Percentiles rank a stretch among this genome's conserved stretches.
Conservation (phyloP, 805 yeast species). For the Schizosaccharomyces cryophilus region DNA sequence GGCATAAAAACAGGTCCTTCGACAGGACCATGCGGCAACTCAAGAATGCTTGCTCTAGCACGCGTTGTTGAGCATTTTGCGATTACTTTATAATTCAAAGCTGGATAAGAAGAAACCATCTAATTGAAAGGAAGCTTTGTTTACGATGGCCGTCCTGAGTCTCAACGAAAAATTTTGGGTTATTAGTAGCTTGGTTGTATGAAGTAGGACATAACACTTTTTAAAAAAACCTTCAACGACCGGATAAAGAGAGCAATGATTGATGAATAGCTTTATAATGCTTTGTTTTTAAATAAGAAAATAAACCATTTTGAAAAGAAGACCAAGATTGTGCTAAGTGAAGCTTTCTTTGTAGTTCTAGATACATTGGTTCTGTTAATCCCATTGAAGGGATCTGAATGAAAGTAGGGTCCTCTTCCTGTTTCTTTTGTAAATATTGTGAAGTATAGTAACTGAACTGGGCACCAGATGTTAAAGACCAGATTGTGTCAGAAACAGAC, state of each 20-base stretch:
- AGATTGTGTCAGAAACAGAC: too few species aligned
- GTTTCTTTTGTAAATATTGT: background rate
- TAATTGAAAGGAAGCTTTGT: too few species aligned
- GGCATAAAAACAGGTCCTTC: background rate
- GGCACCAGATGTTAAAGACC: too few species aligned
- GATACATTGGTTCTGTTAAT: background rate
- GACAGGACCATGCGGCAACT: background rate
- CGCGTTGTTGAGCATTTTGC: conserved; percentile 21
- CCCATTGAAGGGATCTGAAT: background rate
- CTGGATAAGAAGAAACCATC: conserved; percentile 4
- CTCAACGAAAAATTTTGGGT: too few species aligned
- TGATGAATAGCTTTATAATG: background rate
- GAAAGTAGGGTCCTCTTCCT: background rate
- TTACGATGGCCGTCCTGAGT: too few species aligned
- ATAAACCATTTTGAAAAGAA: background rate
- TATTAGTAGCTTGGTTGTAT: too few species aligned
- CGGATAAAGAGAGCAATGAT: background rate
- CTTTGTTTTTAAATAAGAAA: background rate
- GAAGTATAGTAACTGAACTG: background rate
- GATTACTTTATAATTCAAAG: conserved; percentile 18
- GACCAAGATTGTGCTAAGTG: background rate
- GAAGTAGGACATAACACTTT: background rate
- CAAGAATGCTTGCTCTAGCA: conserved; percentile 21
- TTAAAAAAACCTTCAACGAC: background rate
- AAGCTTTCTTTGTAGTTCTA: background rate